Evolutionary conservation across 2,329 filamentous ascomycete genomes (phyloP).

Genomic region (Aureobasidium sp.): DNA sequence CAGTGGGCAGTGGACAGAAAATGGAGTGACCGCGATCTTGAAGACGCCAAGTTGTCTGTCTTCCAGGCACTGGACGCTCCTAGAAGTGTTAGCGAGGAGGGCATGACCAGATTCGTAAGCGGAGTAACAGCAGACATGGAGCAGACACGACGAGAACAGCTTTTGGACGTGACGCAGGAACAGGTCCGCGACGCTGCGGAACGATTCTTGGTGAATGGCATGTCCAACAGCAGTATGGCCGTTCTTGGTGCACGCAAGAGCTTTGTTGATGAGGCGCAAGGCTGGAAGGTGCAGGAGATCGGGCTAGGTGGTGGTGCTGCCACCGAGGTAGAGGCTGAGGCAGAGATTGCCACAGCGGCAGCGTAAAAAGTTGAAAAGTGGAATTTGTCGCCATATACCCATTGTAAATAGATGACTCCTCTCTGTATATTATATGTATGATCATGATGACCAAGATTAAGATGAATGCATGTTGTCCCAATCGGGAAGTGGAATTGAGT

Average conservation of each 20-base stretch:
- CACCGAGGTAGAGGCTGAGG: conserved; percentile 25
- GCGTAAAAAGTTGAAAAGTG: conserved; percentile 1
- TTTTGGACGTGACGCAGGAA: conserved; percentile 76
- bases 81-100: conserved; percentile 76
- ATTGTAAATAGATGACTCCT: conserved; percentile 14
- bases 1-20: conserved; percentile 72
- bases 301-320: conserved; percentile 41
- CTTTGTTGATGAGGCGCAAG: conserved; percentile 56
- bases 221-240: conserved; percentile 57
- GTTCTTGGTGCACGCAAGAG: conserved; percentile 79
- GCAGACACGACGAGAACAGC: conserved; percentile 70
- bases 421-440: conserved; percentile 14
- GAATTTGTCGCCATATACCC: conserved; percentile 15
- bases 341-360: conserved; percentile 16
- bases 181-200: conserved; percentile 78
- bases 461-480: background rate
- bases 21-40: conserved; percentile 79
- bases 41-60: conserved; percentile 91
- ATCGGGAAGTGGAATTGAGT: background rate
- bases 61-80: conserved; percentile 92
- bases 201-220: conserved; percentile 54
- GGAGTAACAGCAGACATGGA: conserved; percentile 86
- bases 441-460: background rate
- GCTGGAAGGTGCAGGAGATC: conserved; percentile 72
- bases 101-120: conserved; percentile 75